Evolutionary conservation across 495 filamentous ascomycete genomes (phyloP), one percentile per base, ranked within the genome.

Genomic region (Xylaria flabelliformis): DNA sequence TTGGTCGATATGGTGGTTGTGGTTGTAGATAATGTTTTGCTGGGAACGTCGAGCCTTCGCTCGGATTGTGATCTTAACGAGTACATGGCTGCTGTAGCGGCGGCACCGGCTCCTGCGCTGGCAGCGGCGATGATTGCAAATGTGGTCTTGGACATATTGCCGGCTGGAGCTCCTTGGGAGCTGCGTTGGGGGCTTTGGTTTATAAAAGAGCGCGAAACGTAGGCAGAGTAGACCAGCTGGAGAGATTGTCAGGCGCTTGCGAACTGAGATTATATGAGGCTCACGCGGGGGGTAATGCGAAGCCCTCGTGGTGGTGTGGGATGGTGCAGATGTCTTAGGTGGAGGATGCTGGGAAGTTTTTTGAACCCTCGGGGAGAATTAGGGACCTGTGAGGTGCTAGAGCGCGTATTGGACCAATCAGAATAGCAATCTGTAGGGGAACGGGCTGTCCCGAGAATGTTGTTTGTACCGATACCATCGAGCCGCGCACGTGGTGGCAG

Each of bases 31-130:
- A 85, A 71, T 58, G 86, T 80, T 64, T 85, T 75, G 36, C 19
- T 46, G 15, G 36, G 36, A 46, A 83, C 77, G 71, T 85, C 71
- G 62, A 80, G 67, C 64, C 85, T 85, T 64, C 84, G 85, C 34
- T 88, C 82, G 46, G 78, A 72, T 44, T 78, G 76, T 17, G 86
- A 78, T 73, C 87, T 88, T 67, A 88, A 80, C n/a, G 91, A 91
- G 81, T 89, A 93, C 80, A 97, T 86, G 21, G 94, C 86, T 19
- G 83, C 83, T 51, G 94, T 97, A 64, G 92, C 83, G 70, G 92
- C 93, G 63, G 94, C 95, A 26, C 95, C 96, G 50, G 94, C 91
- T 79, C 92, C 94, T 58, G 96, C 96, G 78, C 93, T 92, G 80
- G 91, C 92, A 61, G 93, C 95, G 51, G 94, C 96, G 74, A 97